phyloP scores from a whole-genome alignment of 768 basidiomycete species.

The Collybia mongolica region DNA sequence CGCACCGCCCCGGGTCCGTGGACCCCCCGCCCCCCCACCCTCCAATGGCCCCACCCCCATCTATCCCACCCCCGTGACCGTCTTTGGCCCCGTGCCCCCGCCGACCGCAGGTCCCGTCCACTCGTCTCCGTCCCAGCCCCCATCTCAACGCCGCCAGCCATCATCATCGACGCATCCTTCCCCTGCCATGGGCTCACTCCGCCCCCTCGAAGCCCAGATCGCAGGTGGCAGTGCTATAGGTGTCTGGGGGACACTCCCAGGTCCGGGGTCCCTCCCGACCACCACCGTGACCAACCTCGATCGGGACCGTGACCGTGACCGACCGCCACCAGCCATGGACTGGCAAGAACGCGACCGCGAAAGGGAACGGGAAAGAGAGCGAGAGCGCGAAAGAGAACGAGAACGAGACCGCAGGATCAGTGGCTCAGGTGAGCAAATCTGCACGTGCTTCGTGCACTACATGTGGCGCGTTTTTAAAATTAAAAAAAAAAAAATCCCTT shows the following conservation, averaged over 20 bases:
- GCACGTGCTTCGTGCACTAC: too few species aligned
- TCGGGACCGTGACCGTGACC: conserved; percentile 13
- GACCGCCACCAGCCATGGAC: background rate
- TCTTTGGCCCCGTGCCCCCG: conserved; percentile 8
- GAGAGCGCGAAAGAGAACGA: background rate
- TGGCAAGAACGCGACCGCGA: conserved; percentile 2
- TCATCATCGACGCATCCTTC: conserved; percentile 8
- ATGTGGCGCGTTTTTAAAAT: background rate
- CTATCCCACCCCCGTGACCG: background rate
- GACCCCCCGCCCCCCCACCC: background rate
- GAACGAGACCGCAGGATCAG: background rate
- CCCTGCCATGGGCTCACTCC: conserved; percentile 20
- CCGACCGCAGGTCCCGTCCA: conserved; percentile 4
- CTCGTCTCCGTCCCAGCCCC: conserved; percentile 7
- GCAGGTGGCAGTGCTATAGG: conserved; percentile 9
- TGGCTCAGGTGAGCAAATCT: background rate
- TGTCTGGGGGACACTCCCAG: conserved; percentile 15
- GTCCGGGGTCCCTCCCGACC: conserved; percentile 4
- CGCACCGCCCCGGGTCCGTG: conserved; percentile 4
- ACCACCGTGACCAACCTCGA: background rate
- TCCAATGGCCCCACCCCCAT: conserved; percentile 1
- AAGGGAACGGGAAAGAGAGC: background rate
- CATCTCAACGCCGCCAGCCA: conserved; percentile 10
- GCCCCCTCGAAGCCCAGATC: conserved; percentile 21
- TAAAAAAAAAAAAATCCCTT: too few species aligned